Evolutionary conservation across 2,329 filamentous ascomycete genomes (phyloP).

Genomic region (Cladophialophora exuberans): DNA sequence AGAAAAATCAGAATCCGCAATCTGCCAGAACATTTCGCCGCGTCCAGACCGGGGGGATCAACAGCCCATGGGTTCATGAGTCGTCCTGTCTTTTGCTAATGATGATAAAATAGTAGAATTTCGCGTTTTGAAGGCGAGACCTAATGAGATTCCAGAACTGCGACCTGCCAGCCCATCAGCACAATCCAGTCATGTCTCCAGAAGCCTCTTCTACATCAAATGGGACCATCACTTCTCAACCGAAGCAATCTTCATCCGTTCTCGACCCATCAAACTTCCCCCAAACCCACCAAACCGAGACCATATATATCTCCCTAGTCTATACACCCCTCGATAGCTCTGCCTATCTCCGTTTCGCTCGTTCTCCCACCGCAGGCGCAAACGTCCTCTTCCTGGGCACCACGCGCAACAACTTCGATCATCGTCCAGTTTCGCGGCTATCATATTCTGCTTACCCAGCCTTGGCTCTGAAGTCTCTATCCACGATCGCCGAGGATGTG

Average conservation of each 20-base stretch:
- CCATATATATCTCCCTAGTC: constrained; percentile 49
- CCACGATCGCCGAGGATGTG: constrained; percentile 49
- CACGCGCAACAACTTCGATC: constrained; percentile 48
- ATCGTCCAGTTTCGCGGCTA: constrained; percentile 46
- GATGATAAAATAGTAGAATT: too few relatives aligned
- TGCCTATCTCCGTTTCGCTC: constrained; percentile 40
- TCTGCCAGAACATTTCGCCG: constrained; percentile 4
- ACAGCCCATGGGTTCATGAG: too few relatives aligned
- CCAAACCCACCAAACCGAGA: constrained; percentile 39
- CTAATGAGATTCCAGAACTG: neutral
- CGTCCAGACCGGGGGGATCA: too few relatives aligned
- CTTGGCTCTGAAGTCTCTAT: constrained; percentile 46
- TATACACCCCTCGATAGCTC: constrained; percentile 44
- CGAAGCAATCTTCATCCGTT: constrained; percentile 30
- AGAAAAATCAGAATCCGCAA: too few relatives aligned
- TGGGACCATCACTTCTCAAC: neutral
- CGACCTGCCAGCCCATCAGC: neutral
- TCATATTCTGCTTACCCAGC: constrained; percentile 50
- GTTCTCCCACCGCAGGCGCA: constrained; percentile 48
- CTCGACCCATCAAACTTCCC: constrained; percentile 47
- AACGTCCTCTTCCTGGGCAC: constrained; percentile 53
- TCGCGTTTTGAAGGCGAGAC: too few relatives aligned
- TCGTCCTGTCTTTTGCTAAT: too few relatives aligned
- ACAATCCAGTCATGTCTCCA: constrained; percentile 10
- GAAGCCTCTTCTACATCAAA: neutral